Evolutionary conservation across 116 monocot genomes (phyloP).

Genomic region (Papilionanthe hybrid): DNA sequence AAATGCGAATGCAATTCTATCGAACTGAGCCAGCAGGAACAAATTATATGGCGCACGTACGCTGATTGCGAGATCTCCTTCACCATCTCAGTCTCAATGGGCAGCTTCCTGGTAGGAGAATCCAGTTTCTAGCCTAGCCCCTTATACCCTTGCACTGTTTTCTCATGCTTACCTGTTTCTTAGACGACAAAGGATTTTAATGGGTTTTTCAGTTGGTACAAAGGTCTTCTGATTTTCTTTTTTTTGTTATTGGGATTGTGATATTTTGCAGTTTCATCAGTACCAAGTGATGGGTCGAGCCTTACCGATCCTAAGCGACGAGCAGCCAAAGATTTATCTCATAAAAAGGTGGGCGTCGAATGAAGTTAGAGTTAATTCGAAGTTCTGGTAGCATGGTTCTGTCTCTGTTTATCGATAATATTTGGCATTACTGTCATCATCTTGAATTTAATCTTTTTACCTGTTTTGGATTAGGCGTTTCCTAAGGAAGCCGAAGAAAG

Average conservation of each 20-base stretch:
- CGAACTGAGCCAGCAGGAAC: too few relatives aligned
- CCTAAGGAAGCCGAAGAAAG: constrained; percentile 80
- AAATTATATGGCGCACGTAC: too few relatives aligned
- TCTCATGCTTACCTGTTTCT: too few relatives aligned
- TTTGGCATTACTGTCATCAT: not conserved
- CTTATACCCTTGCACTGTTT: too few relatives aligned
- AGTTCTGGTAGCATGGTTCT: constrained; percentile 57
- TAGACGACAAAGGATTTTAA: too few relatives aligned
- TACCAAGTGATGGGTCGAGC: constrained; percentile 86
- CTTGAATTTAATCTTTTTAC: not conserved
- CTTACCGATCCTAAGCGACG: constrained; percentile 55
- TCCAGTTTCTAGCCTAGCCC: too few relatives aligned
- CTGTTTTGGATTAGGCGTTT: constrained; percentile 29
- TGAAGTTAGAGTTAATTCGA: constrained; percentile 79
- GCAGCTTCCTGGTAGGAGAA: too few relatives aligned
- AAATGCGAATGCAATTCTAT: too few relatives aligned
- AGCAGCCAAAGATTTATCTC: constrained; percentile 72
- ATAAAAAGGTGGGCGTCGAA: constrained; percentile 92
- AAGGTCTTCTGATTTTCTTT: too few relatives aligned
- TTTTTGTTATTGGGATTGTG: not conserved
- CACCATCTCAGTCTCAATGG: too few relatives aligned
- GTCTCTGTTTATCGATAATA: not conserved
- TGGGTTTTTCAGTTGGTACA: too few relatives aligned
- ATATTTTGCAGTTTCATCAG: constrained; percentile 70
- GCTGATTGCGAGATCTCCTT: too few relatives aligned